A percentile compares a stretch with the other conserved stretches of the same genome.
These are phyloP conservation scores for Byssoonygena ceratinophila DNA, from an alignment of 2,329 filamentous ascomycete species.

Conservation along the genomic window DNA sequence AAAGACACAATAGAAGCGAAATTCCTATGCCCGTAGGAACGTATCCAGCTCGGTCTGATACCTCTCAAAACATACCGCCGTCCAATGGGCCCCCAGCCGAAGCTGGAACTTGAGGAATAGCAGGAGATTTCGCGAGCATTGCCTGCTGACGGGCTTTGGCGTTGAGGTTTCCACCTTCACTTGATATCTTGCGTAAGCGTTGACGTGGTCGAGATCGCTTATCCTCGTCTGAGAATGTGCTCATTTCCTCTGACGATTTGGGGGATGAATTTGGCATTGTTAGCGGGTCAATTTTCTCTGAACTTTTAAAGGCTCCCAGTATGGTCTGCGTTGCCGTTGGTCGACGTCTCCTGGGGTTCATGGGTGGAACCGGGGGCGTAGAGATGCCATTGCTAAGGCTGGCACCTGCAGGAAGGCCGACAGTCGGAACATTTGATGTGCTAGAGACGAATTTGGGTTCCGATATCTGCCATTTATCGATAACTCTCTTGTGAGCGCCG, in stretches of 20 bases:
- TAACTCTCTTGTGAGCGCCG: constrained; percentile 43
- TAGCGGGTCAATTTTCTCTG: constrained; percentile 25
- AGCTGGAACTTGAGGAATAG: constrained; percentile 23
- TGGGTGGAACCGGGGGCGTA: constrained; percentile 47
- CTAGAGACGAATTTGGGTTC: constrained; percentile 45
- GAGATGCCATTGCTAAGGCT: constrained; percentile 44
- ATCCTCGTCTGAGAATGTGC: constrained; percentile 37
- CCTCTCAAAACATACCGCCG: constrained; percentile 33
- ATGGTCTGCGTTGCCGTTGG: constrained; percentile 37
- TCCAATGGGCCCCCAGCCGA: constrained; percentile 21
- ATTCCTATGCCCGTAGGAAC: constrained; percentile 7
- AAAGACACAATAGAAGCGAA: constrained; percentile 5
- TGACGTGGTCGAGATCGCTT: constrained; percentile 31
- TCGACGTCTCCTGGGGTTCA: constrained; percentile 50
- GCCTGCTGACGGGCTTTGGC: constrained; percentile 36
- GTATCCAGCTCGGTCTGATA: neutral
- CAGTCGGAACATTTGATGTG: constrained; percentile 49
- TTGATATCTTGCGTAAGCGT: constrained; percentile 40
- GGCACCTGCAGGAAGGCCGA: constrained; percentile 47
- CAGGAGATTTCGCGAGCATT: constrained; percentile 23
- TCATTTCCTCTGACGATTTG: constrained; percentile 28
- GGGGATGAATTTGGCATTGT: constrained; percentile 17
- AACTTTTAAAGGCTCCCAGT: constrained; percentile 29
- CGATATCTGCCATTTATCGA: constrained; percentile 53
- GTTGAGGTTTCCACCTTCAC: constrained; percentile 42